Evolutionary conservation across 139 green algal species (phyloP).

Genomic region (Klebsormidium nitens): DNA sequence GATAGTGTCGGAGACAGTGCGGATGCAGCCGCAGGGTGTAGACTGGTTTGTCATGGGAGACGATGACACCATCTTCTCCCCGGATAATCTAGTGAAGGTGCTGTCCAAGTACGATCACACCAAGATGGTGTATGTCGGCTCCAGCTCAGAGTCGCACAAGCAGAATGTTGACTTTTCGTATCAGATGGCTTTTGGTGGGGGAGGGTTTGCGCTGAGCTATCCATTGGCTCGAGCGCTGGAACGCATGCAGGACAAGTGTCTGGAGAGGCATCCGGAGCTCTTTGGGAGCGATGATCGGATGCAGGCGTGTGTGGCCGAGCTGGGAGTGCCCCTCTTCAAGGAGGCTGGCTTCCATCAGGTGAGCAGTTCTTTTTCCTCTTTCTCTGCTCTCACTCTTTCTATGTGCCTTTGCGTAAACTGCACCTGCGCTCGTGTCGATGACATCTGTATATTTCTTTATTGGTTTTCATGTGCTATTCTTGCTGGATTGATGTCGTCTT

Average conservation of each 20-base stretch:
- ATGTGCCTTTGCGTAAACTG: background rate
- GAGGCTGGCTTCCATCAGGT: conserved; percentile 28
- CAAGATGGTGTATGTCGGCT: conserved; percentile 22
- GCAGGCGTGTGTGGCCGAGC: conserved; percentile 4
- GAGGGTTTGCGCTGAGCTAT: conserved; percentile 19
- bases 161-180: conserved; percentile 31
- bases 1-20: conserved; percentile 10
- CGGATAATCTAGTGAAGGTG: conserved; percentile 2
- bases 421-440: background rate
- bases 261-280: conserved; percentile 33
- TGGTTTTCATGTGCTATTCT: background rate
- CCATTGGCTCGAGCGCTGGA: conserved; percentile 16
- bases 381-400: background rate
- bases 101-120: conserved; percentile 33
- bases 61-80: conserved; percentile 35
- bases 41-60: conserved; percentile 31
- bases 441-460: background rate
- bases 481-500: background rate
- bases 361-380: conserved; percentile 1
- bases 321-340: conserved; percentile 11
- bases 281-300: conserved; percentile 30
- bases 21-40: conserved; percentile 16
- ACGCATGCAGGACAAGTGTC: conserved; percentile 1
- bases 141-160: conserved; percentile 19
- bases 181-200: conserved; percentile 28